Conservation (phyloP, 192 early-diverging fungal species). For the Podila horticola region DNA sequence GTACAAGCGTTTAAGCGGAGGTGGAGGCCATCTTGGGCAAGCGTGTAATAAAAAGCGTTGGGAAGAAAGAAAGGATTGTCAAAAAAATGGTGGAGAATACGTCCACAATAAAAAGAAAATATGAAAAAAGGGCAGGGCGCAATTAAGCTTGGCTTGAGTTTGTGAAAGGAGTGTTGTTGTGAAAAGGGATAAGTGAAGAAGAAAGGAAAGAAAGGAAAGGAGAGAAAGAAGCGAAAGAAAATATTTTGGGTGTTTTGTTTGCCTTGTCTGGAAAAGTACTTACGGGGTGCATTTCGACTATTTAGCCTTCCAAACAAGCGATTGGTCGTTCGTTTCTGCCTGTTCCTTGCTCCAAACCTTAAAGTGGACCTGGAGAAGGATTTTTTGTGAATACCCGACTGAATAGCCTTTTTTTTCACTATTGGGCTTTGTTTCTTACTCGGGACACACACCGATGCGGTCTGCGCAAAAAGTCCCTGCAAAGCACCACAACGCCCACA, state of each 20-base stretch:
- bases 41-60: background rate
- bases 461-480: no score
- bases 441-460: no score
- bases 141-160: background rate
- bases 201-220: background rate
- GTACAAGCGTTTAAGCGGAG: slow-evolving; percentile 48
- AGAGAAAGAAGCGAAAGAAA: slow-evolving; percentile 4
- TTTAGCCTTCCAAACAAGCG: slow-evolving; percentile 9
- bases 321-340: no score
- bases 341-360: no score
- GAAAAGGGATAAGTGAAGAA: slow-evolving; percentile 1
- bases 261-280: background rate
- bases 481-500: no score
- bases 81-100: slow-evolving; percentile 36
- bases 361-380: no score
- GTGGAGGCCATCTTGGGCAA: slow-evolving; percentile 44
- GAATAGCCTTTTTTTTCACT: no score
- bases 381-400: no score
- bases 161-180: background rate
- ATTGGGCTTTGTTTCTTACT: no score
- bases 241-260: background rate
- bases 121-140: slow-evolving; percentile 7
- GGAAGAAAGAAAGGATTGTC: background rate
- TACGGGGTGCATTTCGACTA: slow-evolving; percentile 2
- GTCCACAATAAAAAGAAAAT: slow-evolving; percentile 32